A percentile compares a stretch with the other conserved stretches of the same genome.
Conservation (phyloP, 345 rosid genomes). For the Pistacia vera region DNA sequence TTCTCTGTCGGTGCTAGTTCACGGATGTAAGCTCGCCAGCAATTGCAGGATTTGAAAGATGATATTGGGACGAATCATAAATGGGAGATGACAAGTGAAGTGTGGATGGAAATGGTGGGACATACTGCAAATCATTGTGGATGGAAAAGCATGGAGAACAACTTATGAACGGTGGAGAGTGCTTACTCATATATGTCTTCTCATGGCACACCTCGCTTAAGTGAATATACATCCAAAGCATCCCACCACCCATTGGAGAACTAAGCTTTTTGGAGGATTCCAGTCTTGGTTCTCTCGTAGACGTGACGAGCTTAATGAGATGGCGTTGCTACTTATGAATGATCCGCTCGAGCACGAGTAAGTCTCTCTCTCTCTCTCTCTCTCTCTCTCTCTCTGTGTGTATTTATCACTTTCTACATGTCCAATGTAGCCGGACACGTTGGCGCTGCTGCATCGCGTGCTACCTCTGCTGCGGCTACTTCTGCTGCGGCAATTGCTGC, state of each 20-base stretch:
- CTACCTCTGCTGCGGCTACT: no score
- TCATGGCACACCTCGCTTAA: slow-evolving; percentile 14
- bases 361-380: no score
- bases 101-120: slow-evolving; percentile 24
- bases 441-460: no score
- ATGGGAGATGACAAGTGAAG: slow-evolving; percentile 15
- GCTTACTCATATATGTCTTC: slow-evolving; percentile 22
- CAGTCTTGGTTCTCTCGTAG: no score
- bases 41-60: slow-evolving; percentile 1
- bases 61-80: background rate
- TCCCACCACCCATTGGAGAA: background rate
- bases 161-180: slow-evolving; percentile 17
- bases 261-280: background rate
- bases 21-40: slow-evolving; percentile 8
- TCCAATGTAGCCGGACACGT: no score
- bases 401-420: no score
- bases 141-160: slow-evolving; percentile 20
- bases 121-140: slow-evolving; percentile 15
- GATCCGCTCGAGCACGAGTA: no score
- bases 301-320: no score
- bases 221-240: background rate
- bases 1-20: background rate
- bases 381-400: no score
- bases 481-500: no score
- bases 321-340: no score